Conservation (phyloP, 768 basidiomycete genomes). For the Termitomyces sp. region DNA sequence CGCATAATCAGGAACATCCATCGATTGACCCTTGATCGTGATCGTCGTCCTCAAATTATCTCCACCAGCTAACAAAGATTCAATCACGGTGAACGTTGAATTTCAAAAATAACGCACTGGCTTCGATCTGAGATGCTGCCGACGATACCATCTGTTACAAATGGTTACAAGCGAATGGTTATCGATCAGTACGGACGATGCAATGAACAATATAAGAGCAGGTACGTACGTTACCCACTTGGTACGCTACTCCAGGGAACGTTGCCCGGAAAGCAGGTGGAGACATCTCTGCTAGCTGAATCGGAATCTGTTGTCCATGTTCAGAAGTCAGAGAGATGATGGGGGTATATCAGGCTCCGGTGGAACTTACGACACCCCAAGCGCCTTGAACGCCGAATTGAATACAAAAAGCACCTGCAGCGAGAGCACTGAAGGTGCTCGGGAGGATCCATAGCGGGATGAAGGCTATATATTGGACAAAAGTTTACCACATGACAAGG, state of each 20-base stretch:
- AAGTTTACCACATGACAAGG: background rate
- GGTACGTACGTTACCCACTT: slow-evolving; percentile 64
- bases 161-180: background rate
- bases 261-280: slow-evolving; percentile 88
- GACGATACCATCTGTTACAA: slow-evolving; percentile 64
- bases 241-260: slow-evolving; percentile 84
- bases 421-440: slow-evolving; percentile 53
- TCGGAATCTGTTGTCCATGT: slow-evolving; percentile 48
- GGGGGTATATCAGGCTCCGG: slow-evolving; percentile 27
- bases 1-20: slow-evolving; percentile 59
- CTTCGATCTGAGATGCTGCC: slow-evolving; percentile 78
- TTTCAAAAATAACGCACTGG: slow-evolving; percentile 34
- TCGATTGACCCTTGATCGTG: slow-evolving; percentile 33
- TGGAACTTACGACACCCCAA: slow-evolving; percentile 71
- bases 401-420: slow-evolving; percentile 83
- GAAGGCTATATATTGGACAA: slow-evolving; percentile 26
- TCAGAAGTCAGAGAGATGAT: slow-evolving; percentile 19
- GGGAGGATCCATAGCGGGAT: slow-evolving; percentile 88
- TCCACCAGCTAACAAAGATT: slow-evolving; percentile 44
- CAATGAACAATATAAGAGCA: background rate
- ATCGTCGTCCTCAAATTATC: slow-evolving; percentile 49
- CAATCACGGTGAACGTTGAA: background rate
- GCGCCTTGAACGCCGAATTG: slow-evolving; percentile 90
- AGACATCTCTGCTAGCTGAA: slow-evolving; percentile 78
- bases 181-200: background rate